Conservation (phyloP, 2,329 filamentous ascomycete genomes). For the Phaeosphaeriaceae sp. region DNA sequence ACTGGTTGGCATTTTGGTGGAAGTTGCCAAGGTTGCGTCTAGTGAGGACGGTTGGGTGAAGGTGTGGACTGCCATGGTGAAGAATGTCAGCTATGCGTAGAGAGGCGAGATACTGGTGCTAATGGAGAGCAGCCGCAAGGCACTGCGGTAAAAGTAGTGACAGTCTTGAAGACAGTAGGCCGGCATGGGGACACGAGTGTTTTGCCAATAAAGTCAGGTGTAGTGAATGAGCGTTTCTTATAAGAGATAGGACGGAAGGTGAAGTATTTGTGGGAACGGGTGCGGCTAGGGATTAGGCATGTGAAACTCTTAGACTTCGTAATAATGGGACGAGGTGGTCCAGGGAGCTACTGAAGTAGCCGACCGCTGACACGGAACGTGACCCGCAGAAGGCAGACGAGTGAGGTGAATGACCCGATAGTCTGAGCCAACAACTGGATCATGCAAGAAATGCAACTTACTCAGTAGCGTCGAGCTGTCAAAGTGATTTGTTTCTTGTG, state of each 20-base stretch:
- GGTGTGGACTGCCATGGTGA: slow-evolving; percentile 69
- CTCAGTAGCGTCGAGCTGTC: slow-evolving; percentile 31
- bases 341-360: slow-evolving; percentile 31
- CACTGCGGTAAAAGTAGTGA: slow-evolving; percentile 92
- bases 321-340: slow-evolving; percentile 34
- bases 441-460: slow-evolving; percentile 38
- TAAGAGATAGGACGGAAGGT: slow-evolving; percentile 44
- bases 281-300: slow-evolving; percentile 32
- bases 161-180: slow-evolving; percentile 83
- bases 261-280: slow-evolving; percentile 29
- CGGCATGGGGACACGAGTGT: slow-evolving; percentile 65
- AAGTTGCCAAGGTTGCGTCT: slow-evolving; percentile 67
- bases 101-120: slow-evolving; percentile 78
- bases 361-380: slow-evolving; percentile 42
- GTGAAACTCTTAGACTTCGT: slow-evolving; percentile 41
- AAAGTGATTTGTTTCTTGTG: slow-evolving; percentile 18
- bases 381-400: slow-evolving; percentile 34
- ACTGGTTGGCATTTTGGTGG: slow-evolving; percentile 46
- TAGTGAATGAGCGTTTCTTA: slow-evolving; percentile 33
- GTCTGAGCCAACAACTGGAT: slow-evolving; percentile 18
- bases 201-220: slow-evolving; percentile 21
- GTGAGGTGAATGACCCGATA: slow-evolving; percentile 35
- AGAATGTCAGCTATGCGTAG: slow-evolving; percentile 67
- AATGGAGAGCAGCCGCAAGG: slow-evolving; percentile 83
- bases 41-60: slow-evolving; percentile 76